Percentiles rank a stretch among this genome's conserved stretches.
Conservation (phyloP, 257 asterid genomes). For the Lantana camara region DNA sequence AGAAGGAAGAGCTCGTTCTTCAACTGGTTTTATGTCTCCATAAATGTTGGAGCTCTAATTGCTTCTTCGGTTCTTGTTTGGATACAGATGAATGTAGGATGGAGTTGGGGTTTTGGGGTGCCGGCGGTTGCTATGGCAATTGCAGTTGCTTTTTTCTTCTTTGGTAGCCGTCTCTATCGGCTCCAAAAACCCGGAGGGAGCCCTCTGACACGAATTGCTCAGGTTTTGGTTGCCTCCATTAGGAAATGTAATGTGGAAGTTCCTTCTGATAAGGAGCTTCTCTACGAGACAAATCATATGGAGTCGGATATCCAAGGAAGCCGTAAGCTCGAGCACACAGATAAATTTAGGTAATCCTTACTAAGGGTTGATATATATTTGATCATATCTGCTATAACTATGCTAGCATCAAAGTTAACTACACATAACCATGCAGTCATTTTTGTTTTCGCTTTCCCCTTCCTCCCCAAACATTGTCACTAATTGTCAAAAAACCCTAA, state of each 20-base stretch:
- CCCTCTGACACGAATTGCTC: slow-evolving; percentile 70
- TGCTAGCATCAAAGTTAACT: too few relatives aligned
- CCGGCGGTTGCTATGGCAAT: slow-evolving; percentile 87
- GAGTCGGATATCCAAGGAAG: slow-evolving; percentile 64
- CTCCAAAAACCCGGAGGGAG: slow-evolving; percentile 88
- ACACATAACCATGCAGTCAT: neutral
- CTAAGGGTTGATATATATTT: too few relatives aligned
- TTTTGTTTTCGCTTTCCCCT: neutral
- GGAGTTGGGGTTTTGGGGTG: slow-evolving; percentile 91
- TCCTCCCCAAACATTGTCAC: too few relatives aligned
- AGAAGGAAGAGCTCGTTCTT: slow-evolving; percentile 80
- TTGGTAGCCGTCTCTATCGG: slow-evolving; percentile 64
- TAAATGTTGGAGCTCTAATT: slow-evolving; percentile 80
- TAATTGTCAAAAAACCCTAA: neutral
- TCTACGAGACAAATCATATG: slow-evolving; percentile 60
- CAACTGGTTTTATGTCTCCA: slow-evolving; percentile 85
- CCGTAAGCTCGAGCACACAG: slow-evolving; percentile 76
- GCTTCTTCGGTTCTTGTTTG: slow-evolving; percentile 85
- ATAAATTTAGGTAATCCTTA: slow-evolving; percentile 77
- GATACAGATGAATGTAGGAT: slow-evolving; percentile 88
- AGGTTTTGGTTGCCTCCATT: slow-evolving; percentile 66
- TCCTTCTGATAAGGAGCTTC: slow-evolving; percentile 60
- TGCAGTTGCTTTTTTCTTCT: slow-evolving; percentile 63
- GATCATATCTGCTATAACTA: too few relatives aligned
- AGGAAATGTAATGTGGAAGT: slow-evolving; percentile 43